Evolutionary conservation across 371 early-diverging fungal species (phyloP), one percentile per base, ranked within the genome.

Genomic region (Actinomortierella wolfii): DNA sequence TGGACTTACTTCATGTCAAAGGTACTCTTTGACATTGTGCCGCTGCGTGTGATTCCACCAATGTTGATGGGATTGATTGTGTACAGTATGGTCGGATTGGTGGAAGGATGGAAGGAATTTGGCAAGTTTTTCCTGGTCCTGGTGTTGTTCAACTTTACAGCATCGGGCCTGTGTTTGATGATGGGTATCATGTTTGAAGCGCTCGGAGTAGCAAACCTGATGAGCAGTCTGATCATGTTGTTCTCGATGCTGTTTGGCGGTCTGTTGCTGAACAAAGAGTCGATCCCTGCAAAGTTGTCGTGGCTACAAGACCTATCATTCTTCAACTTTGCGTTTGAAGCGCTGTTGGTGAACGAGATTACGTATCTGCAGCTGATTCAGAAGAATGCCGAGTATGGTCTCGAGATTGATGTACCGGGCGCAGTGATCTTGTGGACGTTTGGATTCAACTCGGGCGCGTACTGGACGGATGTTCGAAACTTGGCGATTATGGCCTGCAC

Each of bases 211-310:
- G 91, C 95, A 2, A 92, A 88, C 63, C 75, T 97, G 44, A 70
- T 94, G 45, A 86, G 86, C 18, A 86, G 87, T 18, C 83, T 97
- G 59, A 80, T 89, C 24, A 91, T 95, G 79, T 80, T 97, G 24
- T 94, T 95, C 69, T 88, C 89, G 29, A 94, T 97, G 90, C 67
- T 96, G 42, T 95, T 95, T 81, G 92, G 93, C 9, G 96, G 96
- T 4, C 82, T 95, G 5, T 78, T 97, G 51, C 77, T 97, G 52
- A 95, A 95, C 80, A 91, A 91, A 76, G 87, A 90, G 51, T 84
- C 90, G 5, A 92, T 96, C 59, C 92, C 94, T 0, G 76, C 82
- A 2, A 80, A 86, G 9, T 71, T 97, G 23, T 78, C 86, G 17
- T 93, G 93, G 86, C 77, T 96, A 15, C 89, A 92, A 59, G 85